These are phyloP conservation scores for Suhomyces sp. DNA, from an alignment of 805 yeast species.

Conservation along the genomic window DNA sequence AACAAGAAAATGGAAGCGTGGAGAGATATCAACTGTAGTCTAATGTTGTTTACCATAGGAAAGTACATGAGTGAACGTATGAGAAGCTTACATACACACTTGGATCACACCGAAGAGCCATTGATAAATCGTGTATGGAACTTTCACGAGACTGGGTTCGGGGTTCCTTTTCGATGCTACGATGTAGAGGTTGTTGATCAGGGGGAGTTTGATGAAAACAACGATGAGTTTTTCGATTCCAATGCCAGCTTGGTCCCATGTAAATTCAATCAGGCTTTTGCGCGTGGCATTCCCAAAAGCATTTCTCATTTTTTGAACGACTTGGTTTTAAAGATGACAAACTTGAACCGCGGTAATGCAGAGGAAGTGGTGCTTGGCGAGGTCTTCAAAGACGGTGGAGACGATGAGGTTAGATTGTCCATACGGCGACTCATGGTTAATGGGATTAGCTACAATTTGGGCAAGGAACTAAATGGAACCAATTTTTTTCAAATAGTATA, in stretches of 20 bases:
- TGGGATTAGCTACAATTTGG: slow-evolving; percentile 34
- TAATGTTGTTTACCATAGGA: slow-evolving; percentile 10
- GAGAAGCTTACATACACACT: slow-evolving; percentile 3
- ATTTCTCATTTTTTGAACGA: slow-evolving; percentile 36
- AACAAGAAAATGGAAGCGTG: slow-evolving; percentile 43
- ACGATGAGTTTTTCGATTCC: slow-evolving; percentile 21
- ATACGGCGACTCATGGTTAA: slow-evolving; percentile 27
- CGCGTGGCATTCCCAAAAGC: slow-evolving; percentile 18
- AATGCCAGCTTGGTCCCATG: slow-evolving; percentile 12
- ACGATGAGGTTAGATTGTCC: slow-evolving; percentile 12
- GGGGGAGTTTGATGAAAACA: slow-evolving; percentile 25
- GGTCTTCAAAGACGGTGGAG: slow-evolving; percentile 36
- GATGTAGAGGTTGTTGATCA: slow-evolving; percentile 32
- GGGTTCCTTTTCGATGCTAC: slow-evolving; percentile 34
- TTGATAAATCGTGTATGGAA: slow-evolving; percentile 29
- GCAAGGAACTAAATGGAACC: slow-evolving; percentile 40
- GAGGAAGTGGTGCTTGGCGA: slow-evolving; percentile 30
- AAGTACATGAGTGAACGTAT: slow-evolving; percentile 5
- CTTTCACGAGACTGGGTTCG: slow-evolving; percentile 24
- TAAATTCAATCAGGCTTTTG: slow-evolving; percentile 10
- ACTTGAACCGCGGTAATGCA: slow-evolving; percentile 41
- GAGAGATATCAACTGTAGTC: slow-evolving; percentile 48
- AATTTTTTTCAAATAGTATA: slow-evolving; percentile 29
- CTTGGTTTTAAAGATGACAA: slow-evolving; percentile 28
- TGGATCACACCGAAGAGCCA: slow-evolving; percentile 12